These are phyloP conservation scores for Auriscalpium orientale DNA, from an alignment of 768 basidiomycete genomes.

Conservation along the genomic window DNA sequence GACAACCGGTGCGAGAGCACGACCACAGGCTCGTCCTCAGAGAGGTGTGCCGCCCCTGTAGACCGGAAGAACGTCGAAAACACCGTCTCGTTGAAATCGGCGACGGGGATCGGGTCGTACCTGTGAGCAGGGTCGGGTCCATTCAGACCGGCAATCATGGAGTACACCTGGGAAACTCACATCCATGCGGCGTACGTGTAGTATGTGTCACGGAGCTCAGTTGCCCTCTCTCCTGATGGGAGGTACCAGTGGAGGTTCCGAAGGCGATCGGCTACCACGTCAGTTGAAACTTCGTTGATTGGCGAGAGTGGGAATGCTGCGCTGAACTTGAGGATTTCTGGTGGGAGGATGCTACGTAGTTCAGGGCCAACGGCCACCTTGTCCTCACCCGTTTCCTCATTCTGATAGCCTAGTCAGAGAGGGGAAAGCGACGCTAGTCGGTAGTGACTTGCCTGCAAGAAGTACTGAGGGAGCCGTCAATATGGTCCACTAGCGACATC, in stretches of 20 bases:
- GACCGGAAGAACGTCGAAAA: constrained; percentile 44
- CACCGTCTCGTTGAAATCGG: constrained; percentile 44
- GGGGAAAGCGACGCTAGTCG: constrained; percentile 1
- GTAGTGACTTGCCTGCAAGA: constrained; percentile 52
- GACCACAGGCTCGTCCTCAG: constrained; percentile 27
- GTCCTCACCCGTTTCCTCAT: constrained; percentile 52
- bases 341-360: constrained; percentile 49
- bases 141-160: constrained; percentile 15
- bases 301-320: constrained; percentile 57
- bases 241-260: constrained; percentile 64
- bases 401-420: constrained; percentile 30
- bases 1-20: constrained; percentile 47
- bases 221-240: constrained; percentile 51
- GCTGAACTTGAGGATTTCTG: constrained; percentile 56
- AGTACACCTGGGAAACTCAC: constrained; percentile 51
- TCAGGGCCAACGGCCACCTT: constrained; percentile 40
- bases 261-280: constrained; percentile 37
- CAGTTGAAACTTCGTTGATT: constrained; percentile 28
- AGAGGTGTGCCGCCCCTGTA: constrained; percentile 35
- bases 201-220: constrained; percentile 49
- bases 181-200: constrained; percentile 68
- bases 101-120: constrained; percentile 56
- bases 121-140: constrained; percentile 23
- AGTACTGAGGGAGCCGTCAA: constrained; percentile 42
- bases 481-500: not conserved